These are phyloP conservation scores for Catunica adiposa DNA, from an alignment of 2,329 filamentous ascomycete genomes.

Conservation along the genomic window DNA sequence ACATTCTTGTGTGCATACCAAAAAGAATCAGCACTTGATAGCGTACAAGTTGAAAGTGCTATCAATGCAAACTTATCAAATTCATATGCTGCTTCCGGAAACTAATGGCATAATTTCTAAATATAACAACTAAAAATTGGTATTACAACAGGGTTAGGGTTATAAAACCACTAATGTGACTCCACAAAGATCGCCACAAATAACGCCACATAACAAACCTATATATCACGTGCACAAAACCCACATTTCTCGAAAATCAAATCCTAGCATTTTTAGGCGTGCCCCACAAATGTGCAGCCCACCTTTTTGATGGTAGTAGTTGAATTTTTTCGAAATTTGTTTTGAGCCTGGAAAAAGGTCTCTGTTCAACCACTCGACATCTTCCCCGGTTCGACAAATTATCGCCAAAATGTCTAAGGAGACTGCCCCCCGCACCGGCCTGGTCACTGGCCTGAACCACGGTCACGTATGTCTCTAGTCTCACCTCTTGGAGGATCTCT, in stretches of 20 bases:
- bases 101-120: not conserved
- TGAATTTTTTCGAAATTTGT: conserved; percentile 12
- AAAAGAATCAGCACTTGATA: no score
- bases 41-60: not conserved
- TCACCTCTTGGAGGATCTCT: conserved; percentile 64
- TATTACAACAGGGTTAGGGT: not conserved
- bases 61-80: not conserved
- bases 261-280: not conserved
- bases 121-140: not conserved
- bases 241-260: conserved; percentile 4
- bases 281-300: conserved; percentile 7
- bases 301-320: not conserved
- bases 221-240: conserved; percentile 5
- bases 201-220: conserved; percentile 5
- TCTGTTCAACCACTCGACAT: conserved; percentile 19
- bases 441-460: conserved; percentile 46
- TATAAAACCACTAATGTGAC: not conserved
- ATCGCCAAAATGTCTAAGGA: conserved; percentile 40
- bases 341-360: conserved; percentile 9
- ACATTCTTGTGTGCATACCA: no score
- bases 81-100: not conserved
- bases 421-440: conserved; percentile 38
- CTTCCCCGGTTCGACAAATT: conserved; percentile 18
- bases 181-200: not conserved
- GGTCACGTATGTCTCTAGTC: conserved; percentile 48